Conservation (phyloP, 1,284 basidiomycete species). For the Malassezia pachydermatis region DNA sequence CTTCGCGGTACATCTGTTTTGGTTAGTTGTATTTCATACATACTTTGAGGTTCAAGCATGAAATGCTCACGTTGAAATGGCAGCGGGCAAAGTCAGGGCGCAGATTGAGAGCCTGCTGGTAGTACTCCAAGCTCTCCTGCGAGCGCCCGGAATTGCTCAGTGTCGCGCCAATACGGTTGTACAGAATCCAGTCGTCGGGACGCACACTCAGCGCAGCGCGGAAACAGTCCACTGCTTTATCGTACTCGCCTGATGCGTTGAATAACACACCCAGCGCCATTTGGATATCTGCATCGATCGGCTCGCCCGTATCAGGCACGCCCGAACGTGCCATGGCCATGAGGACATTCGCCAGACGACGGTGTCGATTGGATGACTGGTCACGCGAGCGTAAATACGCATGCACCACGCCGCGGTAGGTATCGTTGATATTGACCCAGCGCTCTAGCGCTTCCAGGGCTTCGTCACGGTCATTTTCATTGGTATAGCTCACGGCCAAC, state of each 20-base stretch:
- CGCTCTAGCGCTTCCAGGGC: conserved; percentile 69
- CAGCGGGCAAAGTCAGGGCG: conserved; percentile 81
- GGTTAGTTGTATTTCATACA: neutral
- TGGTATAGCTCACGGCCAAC: conserved; percentile 80
- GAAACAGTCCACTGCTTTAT: conserved; percentile 89
- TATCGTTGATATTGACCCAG: conserved; percentile 57
- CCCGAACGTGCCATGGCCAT: conserved; percentile 48
- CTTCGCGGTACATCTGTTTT: conserved; percentile 36
- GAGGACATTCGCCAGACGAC: conserved; percentile 24
- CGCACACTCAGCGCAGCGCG: conserved; percentile 71
- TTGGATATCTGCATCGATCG: conserved; percentile 73
- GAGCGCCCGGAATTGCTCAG: conserved; percentile 75
- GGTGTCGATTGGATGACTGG: neutral
- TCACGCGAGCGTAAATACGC: conserved; percentile 41
- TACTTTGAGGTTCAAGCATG: conserved; percentile 40
- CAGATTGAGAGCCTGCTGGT: conserved; percentile 74
- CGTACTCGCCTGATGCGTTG: conserved; percentile 78
- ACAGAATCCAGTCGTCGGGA: conserved; percentile 86
- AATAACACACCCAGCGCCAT: conserved; percentile 86
- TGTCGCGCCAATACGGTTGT: conserved; percentile 91
- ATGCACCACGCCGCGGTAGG: conserved; percentile 53
- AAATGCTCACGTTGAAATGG: conserved; percentile 43
- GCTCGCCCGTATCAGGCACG: conserved; percentile 17
- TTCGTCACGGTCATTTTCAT: conserved; percentile 64
- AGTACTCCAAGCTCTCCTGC: conserved; percentile 75